Percentiles rank a stretch among this genome's conserved stretches.
phyloP scores from a whole-genome alignment of 2,329 filamentous ascomycete genomes.

The Hymenoscyphus scutula region DNA sequence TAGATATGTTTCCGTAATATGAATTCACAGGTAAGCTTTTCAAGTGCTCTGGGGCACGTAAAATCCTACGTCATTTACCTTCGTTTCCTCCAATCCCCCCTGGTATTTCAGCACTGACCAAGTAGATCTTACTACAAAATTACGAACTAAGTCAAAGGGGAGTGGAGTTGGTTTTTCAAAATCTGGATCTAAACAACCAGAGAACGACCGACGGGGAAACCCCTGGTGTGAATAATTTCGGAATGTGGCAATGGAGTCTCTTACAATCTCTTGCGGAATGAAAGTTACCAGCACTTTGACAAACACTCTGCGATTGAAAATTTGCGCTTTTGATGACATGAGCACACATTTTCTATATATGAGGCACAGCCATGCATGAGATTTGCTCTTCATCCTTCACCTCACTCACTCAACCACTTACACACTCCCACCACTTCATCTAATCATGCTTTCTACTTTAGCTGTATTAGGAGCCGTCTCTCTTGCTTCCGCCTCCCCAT shows the following conservation, averaged over 20 bases:
- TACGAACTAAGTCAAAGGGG: background rate
- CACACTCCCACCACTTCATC: background rate
- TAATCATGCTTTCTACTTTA: background rate
- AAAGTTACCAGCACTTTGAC: background rate
- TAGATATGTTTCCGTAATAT: too few relatives aligned
- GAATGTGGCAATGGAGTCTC: background rate
- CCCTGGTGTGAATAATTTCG: background rate
- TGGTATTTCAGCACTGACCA: background rate
- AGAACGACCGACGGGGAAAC: background rate
- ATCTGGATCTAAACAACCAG: background rate
- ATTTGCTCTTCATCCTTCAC: background rate
- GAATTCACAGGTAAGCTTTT: too few relatives aligned
- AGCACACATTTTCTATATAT: background rate
- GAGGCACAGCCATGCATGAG: background rate
- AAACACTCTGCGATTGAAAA: background rate
- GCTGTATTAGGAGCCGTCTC: background rate
- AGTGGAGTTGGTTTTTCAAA: background rate
- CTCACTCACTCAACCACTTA: background rate
- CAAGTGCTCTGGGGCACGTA: background rate
- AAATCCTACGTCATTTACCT: background rate
- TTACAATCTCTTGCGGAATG: background rate
- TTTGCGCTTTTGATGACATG: background rate
- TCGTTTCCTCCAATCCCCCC: background rate
- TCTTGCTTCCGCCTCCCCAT: background rate
- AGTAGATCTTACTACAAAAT: background rate